phyloP scores from a whole-genome alignment of 306 rosid genomes.

The Sicyos baderoa region DNA sequence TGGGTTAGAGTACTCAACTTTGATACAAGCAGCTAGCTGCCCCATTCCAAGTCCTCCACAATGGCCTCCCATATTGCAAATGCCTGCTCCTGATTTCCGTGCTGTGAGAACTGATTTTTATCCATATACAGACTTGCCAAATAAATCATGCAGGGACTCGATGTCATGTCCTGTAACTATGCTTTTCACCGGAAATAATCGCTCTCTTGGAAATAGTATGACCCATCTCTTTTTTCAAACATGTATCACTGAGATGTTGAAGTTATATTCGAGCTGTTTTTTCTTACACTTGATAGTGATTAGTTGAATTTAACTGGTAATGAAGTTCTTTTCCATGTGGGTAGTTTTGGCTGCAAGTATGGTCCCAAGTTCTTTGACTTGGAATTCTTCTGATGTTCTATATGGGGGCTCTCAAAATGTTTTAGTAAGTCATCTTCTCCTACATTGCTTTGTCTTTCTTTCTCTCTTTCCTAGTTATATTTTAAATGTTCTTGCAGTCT shows the following conservation, averaged over 20 bases:
- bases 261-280: conserved; percentile 6
- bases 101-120: conserved; percentile 44
- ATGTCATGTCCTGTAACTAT: conserved; percentile 63
- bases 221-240: neutral
- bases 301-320: conserved; percentile 1
- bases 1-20: conserved; percentile 52
- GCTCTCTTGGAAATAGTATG: conserved; percentile 56
- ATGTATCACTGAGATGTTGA: neutral
- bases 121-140: conserved; percentile 46
- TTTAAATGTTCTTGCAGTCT: neutral
- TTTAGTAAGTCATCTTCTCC: conserved; percentile 37
- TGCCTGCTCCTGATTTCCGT: conserved; percentile 53
- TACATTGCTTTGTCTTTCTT: neutral
- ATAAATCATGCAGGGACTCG: conserved; percentile 44
- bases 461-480: neutral
- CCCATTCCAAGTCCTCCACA: conserved; percentile 42
- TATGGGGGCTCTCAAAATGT: conserved; percentile 38
- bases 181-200: conserved; percentile 69
- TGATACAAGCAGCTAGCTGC: conserved; percentile 52
- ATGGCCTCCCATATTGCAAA: conserved; percentile 73
- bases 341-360: conserved; percentile 55
- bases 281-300: neutral
- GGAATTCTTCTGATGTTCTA: conserved; percentile 29
- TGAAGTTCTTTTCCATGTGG: neutral
- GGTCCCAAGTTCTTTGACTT: conserved; percentile 31